Base-by-base conservation (phyloP, 352 stramenopile genomes). In the Pythium apleroticum region DNA sequence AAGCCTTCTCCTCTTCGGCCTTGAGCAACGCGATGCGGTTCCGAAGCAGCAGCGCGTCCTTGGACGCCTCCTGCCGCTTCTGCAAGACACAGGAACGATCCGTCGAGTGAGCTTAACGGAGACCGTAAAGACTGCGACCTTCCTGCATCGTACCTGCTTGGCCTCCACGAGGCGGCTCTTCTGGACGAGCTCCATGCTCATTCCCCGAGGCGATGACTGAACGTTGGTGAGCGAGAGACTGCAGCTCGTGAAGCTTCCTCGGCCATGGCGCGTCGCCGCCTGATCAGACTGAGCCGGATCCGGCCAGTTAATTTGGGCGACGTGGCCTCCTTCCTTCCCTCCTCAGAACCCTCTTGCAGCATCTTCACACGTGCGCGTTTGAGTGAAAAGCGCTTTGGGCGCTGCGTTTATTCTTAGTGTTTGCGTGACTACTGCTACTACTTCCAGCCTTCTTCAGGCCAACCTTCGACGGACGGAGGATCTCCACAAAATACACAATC, bases 11-110 rank as follows among this genome's bases (percentile, higher is more conserved):
- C 53, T 92, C 83, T 52, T 95, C 84, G 14, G 81, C 73, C 57
- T 90, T 90, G 66, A 93, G 81, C 61, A 95, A 61, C 15, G 86
- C 73, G 65, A 95, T 90, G 61, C 86, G 84, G 54, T 95, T 95
- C 54, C 79, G 78, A 57, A 95, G 65, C 71, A 95, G 54, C 52
- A 89, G 73, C 17, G 80, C 84, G 46, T 95, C 83, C 35, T 83
- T 89, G 0, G 84, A 86, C 4, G 84, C 84, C 52, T 95, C 86
- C 72, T 93, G 84, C 27, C 86, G 82, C 58, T 84, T 77, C 77
- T 92, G 63, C 20, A 35, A 27, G 15, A 33, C 31, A 24, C 46
- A 55, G 52, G 45, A 33, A 28, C 30, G n/a, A n/a, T 9, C 17
- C n/a, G 43, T 2, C 43, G 20, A 14, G 33, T 52, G 2, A 50